Conservation (phyloP, 139 green algal genomes). For the Tetraselmis striata region DNA sequence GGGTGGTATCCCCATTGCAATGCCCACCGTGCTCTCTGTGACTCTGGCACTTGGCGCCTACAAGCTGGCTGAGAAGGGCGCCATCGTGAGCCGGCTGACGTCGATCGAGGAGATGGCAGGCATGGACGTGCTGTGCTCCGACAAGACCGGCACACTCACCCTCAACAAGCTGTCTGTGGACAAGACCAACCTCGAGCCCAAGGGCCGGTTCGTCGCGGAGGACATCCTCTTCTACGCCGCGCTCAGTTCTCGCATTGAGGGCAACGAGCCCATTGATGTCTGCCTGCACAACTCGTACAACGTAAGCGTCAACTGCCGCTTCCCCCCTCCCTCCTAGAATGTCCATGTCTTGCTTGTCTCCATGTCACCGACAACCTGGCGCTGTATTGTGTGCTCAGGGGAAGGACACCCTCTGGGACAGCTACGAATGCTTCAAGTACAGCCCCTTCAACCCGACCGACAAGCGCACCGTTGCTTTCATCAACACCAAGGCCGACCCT, state of each 20-base stretch:
- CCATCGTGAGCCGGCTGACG: constrained; percentile 82
- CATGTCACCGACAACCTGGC: no score
- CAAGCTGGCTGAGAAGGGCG: constrained; percentile 76
- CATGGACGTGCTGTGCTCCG: constrained; percentile 87
- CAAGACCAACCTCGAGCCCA: constrained; percentile 14
- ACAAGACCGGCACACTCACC: constrained; percentile 87
- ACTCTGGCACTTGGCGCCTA: constrained; percentile 80
- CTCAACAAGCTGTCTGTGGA: constrained; percentile 68
- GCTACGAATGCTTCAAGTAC: constrained; percentile 56
- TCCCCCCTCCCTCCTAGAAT: no score
- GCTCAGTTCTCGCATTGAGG: constrained; percentile 58
- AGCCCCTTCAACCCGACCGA: constrained; percentile 82
- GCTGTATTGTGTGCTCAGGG: not conserved
- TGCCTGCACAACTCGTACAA: constrained; percentile 62
- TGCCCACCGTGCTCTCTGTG: constrained; percentile 83
- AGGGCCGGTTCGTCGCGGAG: constrained; percentile 25
- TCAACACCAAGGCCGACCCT: constrained; percentile 29
- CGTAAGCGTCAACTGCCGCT: constrained; percentile 22
- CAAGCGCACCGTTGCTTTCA: constrained; percentile 67
- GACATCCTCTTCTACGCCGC: constrained; percentile 31
- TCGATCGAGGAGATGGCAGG: constrained; percentile 87
- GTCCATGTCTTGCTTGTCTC: no score
- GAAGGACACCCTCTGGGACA: constrained; percentile 27
- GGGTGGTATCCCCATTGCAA: constrained; percentile 87
- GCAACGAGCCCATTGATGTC: constrained; percentile 76